phyloP scores from a whole-genome alignment of 2,329 filamentous ascomycete species.

The Diaporthe sp. region DNA sequence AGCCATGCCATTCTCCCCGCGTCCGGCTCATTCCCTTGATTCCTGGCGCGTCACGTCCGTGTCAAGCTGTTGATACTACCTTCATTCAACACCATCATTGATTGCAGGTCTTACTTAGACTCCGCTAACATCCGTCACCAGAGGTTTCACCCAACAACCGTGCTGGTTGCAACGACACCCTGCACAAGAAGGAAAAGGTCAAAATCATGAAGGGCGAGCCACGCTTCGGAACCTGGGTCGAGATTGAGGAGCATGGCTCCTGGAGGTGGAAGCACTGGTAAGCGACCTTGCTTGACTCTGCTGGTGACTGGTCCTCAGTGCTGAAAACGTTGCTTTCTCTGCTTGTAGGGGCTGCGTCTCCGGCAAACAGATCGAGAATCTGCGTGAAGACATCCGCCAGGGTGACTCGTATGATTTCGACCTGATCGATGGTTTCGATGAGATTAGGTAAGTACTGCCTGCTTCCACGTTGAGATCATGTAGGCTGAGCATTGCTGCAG shows the following conservation, averaged over 20 bases:
- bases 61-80: neutral
- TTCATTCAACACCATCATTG: neutral
- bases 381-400: slow-evolving; percentile 69
- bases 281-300: slow-evolving; percentile 45
- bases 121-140: slow-evolving; percentile 53
- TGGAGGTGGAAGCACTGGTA: slow-evolving; percentile 93
- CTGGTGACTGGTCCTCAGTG: neutral
- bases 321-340: neutral
- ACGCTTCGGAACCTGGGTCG: slow-evolving; percentile 82
- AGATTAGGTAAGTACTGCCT: slow-evolving; percentile 66
- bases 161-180: slow-evolving; percentile 79
- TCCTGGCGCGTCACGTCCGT: neutral
- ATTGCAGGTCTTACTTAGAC: neutral
- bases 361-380: slow-evolving; percentile 77
- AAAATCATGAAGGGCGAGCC: slow-evolving; percentile 87
- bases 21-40: neutral
- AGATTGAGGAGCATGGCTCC: slow-evolving; percentile 70
- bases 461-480: too few relatives aligned
- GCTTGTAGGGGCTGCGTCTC: slow-evolving; percentile 87
- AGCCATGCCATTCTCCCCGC: neutral
- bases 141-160: slow-evolving; percentile 80
- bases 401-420: slow-evolving; percentile 70
- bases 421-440: slow-evolving; percentile 84
- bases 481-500: slow-evolving; percentile 46
- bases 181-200: slow-evolving; percentile 77